A percentile compares a stretch with the other conserved stretches of the same genome.
Conservation (phyloP, 106 monocot genomes). For the Dendrobium huoshanense region DNA sequence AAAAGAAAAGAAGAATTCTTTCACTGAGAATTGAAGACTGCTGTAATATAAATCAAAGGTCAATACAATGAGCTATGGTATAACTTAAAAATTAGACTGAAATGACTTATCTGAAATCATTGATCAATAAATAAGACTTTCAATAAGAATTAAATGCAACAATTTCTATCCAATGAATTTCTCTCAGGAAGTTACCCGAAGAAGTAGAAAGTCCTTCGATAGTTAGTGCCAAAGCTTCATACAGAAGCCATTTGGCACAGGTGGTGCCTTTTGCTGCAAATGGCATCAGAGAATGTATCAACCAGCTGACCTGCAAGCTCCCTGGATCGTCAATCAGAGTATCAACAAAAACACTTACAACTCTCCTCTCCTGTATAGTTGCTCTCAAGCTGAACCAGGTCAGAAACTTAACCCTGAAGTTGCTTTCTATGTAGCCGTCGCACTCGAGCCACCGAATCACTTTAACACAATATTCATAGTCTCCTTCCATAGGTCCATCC, state of each 20-base stretch:
- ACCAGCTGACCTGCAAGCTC: slow-evolving; percentile 80
- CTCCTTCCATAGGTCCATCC: slow-evolving; percentile 24
- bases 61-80: slow-evolving; percentile 5
- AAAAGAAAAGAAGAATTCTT: background rate
- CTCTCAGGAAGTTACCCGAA: background rate
- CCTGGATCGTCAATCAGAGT: slow-evolving; percentile 74
- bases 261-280: slow-evolving; percentile 49
- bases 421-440: slow-evolving; percentile 57
- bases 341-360: slow-evolving; percentile 70
- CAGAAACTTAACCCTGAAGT: slow-evolving; percentile 80
- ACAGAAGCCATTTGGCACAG: slow-evolving; percentile 60
- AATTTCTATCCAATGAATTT: background rate
- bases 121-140: background rate
- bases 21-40: background rate
- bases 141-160: slow-evolving; percentile 11
- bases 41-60: slow-evolving; percentile 2
- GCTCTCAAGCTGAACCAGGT: slow-evolving; percentile 91
- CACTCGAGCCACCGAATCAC: slow-evolving; percentile 63
- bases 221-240: slow-evolving; percentile 63
- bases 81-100: background rate
- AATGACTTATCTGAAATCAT: background rate
- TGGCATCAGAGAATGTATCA: slow-evolving; percentile 70
- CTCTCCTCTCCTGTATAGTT: slow-evolving; percentile 65
- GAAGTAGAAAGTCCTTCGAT: background rate
- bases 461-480: slow-evolving; percentile 69